These are phyloP conservation scores for Penstemon eatonii DNA, from an alignment of 257 asterid genomes.

Conservation along the genomic window DNA sequence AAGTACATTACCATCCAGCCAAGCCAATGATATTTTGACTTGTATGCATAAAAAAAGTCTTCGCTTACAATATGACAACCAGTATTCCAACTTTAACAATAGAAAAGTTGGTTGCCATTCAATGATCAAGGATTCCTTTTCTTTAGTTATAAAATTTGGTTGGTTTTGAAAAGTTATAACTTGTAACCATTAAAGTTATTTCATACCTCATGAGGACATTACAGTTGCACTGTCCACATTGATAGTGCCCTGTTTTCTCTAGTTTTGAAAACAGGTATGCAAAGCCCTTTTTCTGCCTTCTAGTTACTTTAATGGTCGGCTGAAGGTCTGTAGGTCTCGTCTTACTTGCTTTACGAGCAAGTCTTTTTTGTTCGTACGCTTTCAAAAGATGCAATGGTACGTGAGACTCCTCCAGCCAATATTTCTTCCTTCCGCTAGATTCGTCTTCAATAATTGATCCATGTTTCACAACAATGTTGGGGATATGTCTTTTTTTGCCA, in stretches of 20 bases:
- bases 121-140: slow-evolving; percentile 23
- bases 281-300: slow-evolving; percentile 63
- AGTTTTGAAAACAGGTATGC: slow-evolving; percentile 76
- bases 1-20: slow-evolving; percentile 13
- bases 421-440: slow-evolving; percentile 64
- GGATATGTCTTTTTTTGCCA: slow-evolving; percentile 89
- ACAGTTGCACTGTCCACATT: slow-evolving; percentile 76
- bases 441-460: slow-evolving; percentile 71
- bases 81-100: slow-evolving; percentile 2
- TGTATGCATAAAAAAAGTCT: slow-evolving; percentile 4
- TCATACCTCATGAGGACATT: slow-evolving; percentile 74
- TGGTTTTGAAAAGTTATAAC: neutral
- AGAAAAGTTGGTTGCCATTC: slow-evolving; percentile 1
- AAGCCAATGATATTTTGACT: slow-evolving; percentile 3
- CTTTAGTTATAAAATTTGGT: neutral
- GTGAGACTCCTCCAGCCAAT: slow-evolving; percentile 88
- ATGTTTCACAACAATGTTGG: slow-evolving; percentile 70
- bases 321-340: slow-evolving; percentile 42
- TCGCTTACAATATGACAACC: slow-evolving; percentile 14
- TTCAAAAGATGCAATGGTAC: slow-evolving; percentile 87
- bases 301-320: slow-evolving; percentile 34
- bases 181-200: slow-evolving; percentile 11
- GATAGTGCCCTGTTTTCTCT: slow-evolving; percentile 55
- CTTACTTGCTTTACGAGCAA: slow-evolving; percentile 74
- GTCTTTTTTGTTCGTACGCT: slow-evolving; percentile 72